A percentile compares a stretch with the other conserved stretches of the same genome.
phyloP scores from a whole-genome alignment of 1,284 basidiomycete genomes.

The Abortiporus biennis region DNA sequence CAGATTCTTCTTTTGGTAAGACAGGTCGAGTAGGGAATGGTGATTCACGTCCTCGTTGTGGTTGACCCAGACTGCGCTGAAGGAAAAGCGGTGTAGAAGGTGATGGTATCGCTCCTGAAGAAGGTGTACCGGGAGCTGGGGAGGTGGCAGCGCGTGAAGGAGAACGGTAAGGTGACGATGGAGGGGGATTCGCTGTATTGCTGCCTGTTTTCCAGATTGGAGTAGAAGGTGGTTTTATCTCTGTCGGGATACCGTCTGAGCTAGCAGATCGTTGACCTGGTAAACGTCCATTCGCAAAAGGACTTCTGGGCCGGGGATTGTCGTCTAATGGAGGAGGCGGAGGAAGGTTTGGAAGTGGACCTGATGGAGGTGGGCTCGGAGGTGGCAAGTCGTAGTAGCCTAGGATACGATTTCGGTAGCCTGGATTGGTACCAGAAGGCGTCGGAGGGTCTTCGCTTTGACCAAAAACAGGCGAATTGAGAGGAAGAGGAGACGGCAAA shows the following conservation, averaged over 20 bases:
- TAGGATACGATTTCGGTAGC: constrained; percentile 23
- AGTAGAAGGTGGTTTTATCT: constrained; percentile 4
- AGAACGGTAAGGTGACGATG: neutral
- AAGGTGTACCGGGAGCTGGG: constrained; percentile 11
- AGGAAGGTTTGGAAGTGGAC: constrained; percentile 40
- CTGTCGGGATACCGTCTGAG: neutral
- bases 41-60: constrained; percentile 40
- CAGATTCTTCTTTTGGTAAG: constrained; percentile 20
- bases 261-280: neutral
- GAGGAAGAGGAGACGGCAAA: neutral
- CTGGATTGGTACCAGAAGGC: constrained; percentile 6
- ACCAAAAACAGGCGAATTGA: neutral
- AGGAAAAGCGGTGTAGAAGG: constrained; percentile 18
- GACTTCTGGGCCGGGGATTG: neutral
- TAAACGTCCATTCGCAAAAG: constrained; percentile 1
- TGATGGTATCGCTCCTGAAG: constrained; percentile 6
- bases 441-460: constrained; percentile 9
- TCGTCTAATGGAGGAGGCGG: constrained; percentile 5
- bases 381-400: constrained; percentile 50
- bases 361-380: constrained; percentile 45
- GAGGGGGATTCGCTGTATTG: neutral
- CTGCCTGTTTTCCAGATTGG: neutral
- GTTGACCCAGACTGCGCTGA: constrained; percentile 22
- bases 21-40: constrained; percentile 45
- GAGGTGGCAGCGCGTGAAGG: constrained; percentile 10